Percentiles rank a stretch among this genome's conserved stretches.
Evolutionary conservation across 75 land plant genomes (phyloP).

Genomic region (Pinus taeda): DNA sequence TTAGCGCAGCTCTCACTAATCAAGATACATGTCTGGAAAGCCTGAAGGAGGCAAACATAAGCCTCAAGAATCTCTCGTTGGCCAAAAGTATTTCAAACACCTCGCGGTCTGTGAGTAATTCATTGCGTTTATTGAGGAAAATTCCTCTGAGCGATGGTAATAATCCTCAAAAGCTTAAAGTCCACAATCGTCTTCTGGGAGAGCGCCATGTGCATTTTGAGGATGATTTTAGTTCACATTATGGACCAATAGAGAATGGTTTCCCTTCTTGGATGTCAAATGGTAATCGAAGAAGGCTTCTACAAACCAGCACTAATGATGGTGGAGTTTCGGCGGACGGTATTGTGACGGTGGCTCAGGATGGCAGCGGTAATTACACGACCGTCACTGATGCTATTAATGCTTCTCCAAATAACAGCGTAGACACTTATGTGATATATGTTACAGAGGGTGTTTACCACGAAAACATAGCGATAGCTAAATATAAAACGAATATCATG

Average conservation of each 20-base stretch:
- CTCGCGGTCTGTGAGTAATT: too few relatives aligned
- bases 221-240: too few relatives aligned
- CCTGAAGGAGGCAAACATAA: too few relatives aligned
- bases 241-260: background rate
- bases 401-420: slow-evolving; percentile 37
- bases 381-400: slow-evolving; percentile 38
- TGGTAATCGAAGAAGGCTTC: background rate
- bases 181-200: too few relatives aligned
- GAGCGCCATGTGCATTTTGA: too few relatives aligned
- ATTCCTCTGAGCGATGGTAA: too few relatives aligned
- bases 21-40: too few relatives aligned
- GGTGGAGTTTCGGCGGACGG: slow-evolving; percentile 6
- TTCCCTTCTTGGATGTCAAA: background rate
- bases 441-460: slow-evolving; percentile 28
- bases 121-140: too few relatives aligned
- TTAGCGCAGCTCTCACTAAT: too few relatives aligned
- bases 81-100: too few relatives aligned
- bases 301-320: background rate
- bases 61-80: too few relatives aligned
- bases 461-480: slow-evolving; percentile 17
- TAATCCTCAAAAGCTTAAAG: too few relatives aligned
- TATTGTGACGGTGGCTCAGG: slow-evolving; percentile 42
- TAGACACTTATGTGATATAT: slow-evolving; percentile 20
- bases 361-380: slow-evolving; percentile 53
- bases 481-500: slow-evolving; percentile 9